Evolutionary conservation across 2,329 filamentous ascomycete genomes (phyloP), one percentile per base, ranked within the genome.

Genomic region (Claviceps sp.): DNA sequence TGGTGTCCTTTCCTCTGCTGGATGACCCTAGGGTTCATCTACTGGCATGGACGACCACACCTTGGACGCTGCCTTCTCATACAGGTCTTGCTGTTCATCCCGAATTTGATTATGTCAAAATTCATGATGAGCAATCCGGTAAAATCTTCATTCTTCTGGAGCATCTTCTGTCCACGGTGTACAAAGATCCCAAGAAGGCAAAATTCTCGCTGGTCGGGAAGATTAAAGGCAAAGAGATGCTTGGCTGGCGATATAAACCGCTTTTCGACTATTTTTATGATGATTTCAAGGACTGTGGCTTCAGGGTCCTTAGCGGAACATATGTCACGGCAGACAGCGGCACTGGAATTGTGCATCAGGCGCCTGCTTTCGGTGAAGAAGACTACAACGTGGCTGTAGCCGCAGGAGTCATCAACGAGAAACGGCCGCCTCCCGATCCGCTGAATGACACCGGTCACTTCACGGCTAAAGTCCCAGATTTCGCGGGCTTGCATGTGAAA

Each of bases 361-460:
- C 91, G 4, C 91, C 91, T 2, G 88, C 89, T 1, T 96, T 91
- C 63, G 91, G 91, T 78, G 88, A 96, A 69, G 91, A 96, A 57
- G 91, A 97, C 83, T 96, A 95, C 73, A 84, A 83, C 58, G 81
- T 93, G 53, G 87, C 86, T 8, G 67, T 89, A 54, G 82, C 84
- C 52, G 74, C 80, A 45, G 90, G 88, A 43, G 78, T 95, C 59
- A 85, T 96, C 62, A 85, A 69, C 55, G 85, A 89, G 58, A 78
- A 80, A 53, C 82, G 87, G 50, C 75, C 82, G 38, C 88, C 91
- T n/a, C 89, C 90, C 1, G 91, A 94, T 63, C 91, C 91, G 1
- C 84, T 96, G n/a, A 85, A 94, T 61, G 86, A 91, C 49, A 79
- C 78, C 36, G 91, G 88, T 42, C 77, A 81, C 60, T 96, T 91